Evolutionary conservation across 352 stramenopile genomes (phyloP), one percentile per base, ranked within the genome.

Genomic region (Phytophthora kernoviae): DNA sequence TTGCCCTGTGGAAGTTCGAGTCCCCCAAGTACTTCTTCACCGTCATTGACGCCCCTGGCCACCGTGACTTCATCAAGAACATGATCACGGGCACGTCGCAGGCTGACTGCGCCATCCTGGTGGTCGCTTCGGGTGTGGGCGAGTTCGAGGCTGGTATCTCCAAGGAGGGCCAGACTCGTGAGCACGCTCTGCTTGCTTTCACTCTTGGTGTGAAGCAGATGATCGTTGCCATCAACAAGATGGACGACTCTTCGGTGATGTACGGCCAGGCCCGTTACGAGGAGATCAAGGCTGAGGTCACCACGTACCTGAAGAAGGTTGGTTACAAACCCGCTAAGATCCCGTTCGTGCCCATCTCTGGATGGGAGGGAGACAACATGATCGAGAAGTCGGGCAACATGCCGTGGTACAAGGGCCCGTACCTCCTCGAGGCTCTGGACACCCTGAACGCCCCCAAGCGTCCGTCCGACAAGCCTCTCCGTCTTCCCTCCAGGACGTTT

Each of bases 41-140:
- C 49, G 87, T 99, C 53, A 98, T 99, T 77, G 97, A 99, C 88
- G 89, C 94, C 39, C 98, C 98, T 37, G 97, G 97, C 30, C 96
- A 99, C 82, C 86, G 94, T 74, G 96, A 99, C 75, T 99, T 99
- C 81, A 99, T 99, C 79, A 99, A 99, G 93, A 99, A 99, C 81
- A 99, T 99, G 97, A 99, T 99, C 73, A 99, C 96, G 34, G 97
- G 97, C 49, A 98, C 96, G 12, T 98, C 93, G 61, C 97, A 99
- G 80, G 96, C 97, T n/a, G 97, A 99, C 87, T 94, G 96, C 54
- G 97, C 97, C 37, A 79, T 99, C 62, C 78, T 99, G 9, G 90
- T 99, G 22, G 87, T 99, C 24, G 87, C 97, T 65, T 94, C 96
- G 12, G 85, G 77, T 27, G 72, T 92, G 36, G 87, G 86, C 71